Conservation (phyloP, 2,329 filamentous ascomycete species). For the Pseudogymnoascus sp. region DNA sequence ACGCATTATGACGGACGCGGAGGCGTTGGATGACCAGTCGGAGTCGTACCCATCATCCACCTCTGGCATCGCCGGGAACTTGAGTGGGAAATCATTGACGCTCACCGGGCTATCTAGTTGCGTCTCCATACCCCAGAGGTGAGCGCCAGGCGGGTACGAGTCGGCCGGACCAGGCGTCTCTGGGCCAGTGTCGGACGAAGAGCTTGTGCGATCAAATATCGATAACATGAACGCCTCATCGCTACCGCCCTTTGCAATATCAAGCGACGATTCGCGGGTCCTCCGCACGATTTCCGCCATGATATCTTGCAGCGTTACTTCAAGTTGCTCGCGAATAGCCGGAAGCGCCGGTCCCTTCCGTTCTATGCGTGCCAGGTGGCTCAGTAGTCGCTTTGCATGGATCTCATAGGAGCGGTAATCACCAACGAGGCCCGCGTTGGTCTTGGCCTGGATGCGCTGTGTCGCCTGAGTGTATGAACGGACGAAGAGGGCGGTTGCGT, state of each 20-base stretch:
- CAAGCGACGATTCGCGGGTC: conserved; percentile 34
- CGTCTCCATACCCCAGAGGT: conserved; percentile 23
- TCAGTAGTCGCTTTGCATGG: conserved; percentile 41
- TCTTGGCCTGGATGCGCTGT: conserved; percentile 35
- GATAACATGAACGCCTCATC: conserved; percentile 33
- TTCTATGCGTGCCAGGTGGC: conserved; percentile 36
- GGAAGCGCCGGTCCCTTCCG: conserved; percentile 28
- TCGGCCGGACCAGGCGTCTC: conserved; percentile 31
- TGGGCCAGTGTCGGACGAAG: conserved; percentile 40
- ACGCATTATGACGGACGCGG: conserved; percentile 14
- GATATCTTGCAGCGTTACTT: conserved; percentile 33
- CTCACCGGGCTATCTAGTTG: conserved; percentile 24
- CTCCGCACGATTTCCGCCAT: conserved; percentile 37
- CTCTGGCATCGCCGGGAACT: background rate
- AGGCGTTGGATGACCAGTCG: background rate
- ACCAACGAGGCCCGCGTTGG: conserved; percentile 39
- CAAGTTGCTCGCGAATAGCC: conserved; percentile 30
- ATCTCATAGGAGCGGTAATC: conserved; percentile 47
- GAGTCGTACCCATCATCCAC: background rate
- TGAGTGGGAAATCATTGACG: conserved; percentile 10
- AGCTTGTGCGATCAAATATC: conserved; percentile 45
- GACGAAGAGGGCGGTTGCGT: conserved; percentile 42
- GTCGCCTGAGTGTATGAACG: conserved; percentile 41
- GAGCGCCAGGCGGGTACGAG: conserved; percentile 20
- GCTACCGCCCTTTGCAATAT: conserved; percentile 31